These are phyloP conservation scores for Heliamphora exappendiculata DNA, from an alignment of 148 eudicot genomes.

Conservation along the genomic window DNA sequence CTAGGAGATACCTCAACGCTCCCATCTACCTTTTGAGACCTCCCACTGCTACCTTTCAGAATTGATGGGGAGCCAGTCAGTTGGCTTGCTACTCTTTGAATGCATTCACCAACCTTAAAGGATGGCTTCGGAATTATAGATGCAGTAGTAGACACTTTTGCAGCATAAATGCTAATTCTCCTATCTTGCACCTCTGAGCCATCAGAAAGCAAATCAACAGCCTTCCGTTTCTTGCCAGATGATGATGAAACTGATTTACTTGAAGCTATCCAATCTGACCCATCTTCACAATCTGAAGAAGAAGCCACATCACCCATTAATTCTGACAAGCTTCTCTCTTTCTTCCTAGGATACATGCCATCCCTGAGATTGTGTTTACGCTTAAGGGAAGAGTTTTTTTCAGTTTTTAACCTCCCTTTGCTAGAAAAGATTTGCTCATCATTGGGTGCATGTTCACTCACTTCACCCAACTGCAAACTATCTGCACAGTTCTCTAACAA, in stretches of 20 bases:
- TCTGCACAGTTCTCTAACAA: slow-evolving; percentile 36
- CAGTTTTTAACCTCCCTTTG: slow-evolving; percentile 24
- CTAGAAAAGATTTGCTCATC: slow-evolving; percentile 6
- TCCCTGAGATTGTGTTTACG: slow-evolving; percentile 54
- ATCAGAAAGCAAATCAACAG: slow-evolving; percentile 26
- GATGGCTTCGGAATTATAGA: slow-evolving; percentile 60
- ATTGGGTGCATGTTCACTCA: slow-evolving; percentile 18
- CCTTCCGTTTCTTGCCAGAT: slow-evolving; percentile 40
- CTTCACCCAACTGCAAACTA: slow-evolving; percentile 24
- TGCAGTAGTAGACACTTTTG: slow-evolving; percentile 49
- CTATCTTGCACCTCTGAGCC: slow-evolving; percentile 38
- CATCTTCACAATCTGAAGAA: slow-evolving; percentile 59
- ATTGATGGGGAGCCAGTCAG: slow-evolving; percentile 53
- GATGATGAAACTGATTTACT: slow-evolving; percentile 28
- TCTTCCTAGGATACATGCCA: slow-evolving; percentile 52
- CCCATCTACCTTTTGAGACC: slow-evolving; percentile 20
- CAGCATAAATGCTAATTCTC: slow-evolving; percentile 45
- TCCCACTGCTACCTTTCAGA: slow-evolving; percentile 25
- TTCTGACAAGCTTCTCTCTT: slow-evolving; percentile 59
- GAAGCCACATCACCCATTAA: slow-evolving; percentile 46
- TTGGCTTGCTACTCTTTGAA: slow-evolving; percentile 86
- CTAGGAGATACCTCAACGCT: slow-evolving; percentile 17
- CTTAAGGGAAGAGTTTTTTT: slow-evolving; percentile 30
- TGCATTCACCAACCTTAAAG: slow-evolving; percentile 87
- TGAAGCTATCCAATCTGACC: slow-evolving; percentile 36